phyloP scores from a whole-genome alignment of 1,284 basidiomycete genomes.

The Tetrapyrgos nigripes region DNA sequence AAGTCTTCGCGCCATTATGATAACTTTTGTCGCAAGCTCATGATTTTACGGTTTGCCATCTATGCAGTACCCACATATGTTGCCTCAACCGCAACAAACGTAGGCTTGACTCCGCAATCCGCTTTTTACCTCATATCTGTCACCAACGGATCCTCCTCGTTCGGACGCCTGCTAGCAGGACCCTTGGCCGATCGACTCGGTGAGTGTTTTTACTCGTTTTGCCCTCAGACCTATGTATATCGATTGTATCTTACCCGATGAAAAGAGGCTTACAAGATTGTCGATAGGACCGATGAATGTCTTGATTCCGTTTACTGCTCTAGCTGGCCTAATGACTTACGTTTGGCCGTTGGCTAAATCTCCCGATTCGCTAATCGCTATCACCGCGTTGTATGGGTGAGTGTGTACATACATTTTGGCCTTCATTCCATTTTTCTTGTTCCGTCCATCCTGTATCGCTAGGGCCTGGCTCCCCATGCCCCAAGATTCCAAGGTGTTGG shows the following conservation, averaged over 20 bases:
- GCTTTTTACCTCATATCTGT: slow-evolving; percentile 43
- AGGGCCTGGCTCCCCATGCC: not conserved
- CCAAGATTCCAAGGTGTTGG: not conserved
- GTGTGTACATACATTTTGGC: no score
- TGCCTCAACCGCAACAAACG: slow-evolving; percentile 31
- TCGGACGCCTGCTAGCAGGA: slow-evolving; percentile 38
- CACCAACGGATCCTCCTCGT: slow-evolving; percentile 38
- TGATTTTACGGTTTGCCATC: not conserved
- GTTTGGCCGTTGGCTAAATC: slow-evolving; percentile 62
- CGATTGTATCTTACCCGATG: not conserved
- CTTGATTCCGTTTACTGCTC: slow-evolving; percentile 57
- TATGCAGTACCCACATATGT: slow-evolving; percentile 39
- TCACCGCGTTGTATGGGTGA: slow-evolving; percentile 61
- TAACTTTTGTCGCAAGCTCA: not conserved
- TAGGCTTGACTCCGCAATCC: slow-evolving; percentile 34
- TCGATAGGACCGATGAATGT: slow-evolving; percentile 56
- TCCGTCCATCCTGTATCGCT: not conserved
- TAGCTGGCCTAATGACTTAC: slow-evolving; percentile 58
- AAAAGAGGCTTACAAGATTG: not conserved
- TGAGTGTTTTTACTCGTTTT: no score
- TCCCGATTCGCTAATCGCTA: slow-evolving; percentile 44
- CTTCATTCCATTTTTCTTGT: not conserved
- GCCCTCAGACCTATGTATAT: no score
- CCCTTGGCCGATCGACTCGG: slow-evolving; percentile 37
- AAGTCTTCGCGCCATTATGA: slow-evolving; percentile 11